Evolutionary conservation across 352 stramenopile genomes (phyloP).

Genomic region (Thalassiosira mediterranea): DNA sequence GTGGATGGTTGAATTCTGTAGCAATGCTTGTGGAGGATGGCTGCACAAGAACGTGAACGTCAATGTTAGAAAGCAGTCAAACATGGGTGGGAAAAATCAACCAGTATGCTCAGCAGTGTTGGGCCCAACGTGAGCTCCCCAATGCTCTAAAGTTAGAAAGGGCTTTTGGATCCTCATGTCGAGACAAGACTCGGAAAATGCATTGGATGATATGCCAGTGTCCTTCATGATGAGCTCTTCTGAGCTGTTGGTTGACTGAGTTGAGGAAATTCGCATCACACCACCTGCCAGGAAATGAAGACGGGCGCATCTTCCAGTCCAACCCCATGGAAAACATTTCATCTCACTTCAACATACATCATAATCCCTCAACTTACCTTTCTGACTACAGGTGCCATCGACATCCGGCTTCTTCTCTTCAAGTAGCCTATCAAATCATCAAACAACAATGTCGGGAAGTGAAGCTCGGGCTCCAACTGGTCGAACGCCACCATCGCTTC

Average conservation of each 20-base stretch:
- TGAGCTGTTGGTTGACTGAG: too few species aligned
- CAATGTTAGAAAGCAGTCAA: background rate
- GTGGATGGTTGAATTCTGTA: conserved; percentile 52
- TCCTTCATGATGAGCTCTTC: too few species aligned
- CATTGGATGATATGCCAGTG: too few species aligned
- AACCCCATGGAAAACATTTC: too few species aligned
- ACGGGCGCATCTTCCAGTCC: too few species aligned
- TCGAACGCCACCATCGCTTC: conserved; percentile 46
- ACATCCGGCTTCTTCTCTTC: conserved; percentile 34
- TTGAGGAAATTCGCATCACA: too few species aligned
- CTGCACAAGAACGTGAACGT: conserved; percentile 7
- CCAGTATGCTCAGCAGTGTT: too few species aligned
- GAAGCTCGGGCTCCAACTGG: conserved; percentile 6
- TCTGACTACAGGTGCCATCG: conserved; percentile 20
- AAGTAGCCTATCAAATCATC: conserved; percentile 76
- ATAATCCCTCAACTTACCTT: conserved; percentile 41
- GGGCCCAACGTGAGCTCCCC: too few species aligned
- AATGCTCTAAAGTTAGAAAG: too few species aligned
- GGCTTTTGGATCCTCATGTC: too few species aligned
- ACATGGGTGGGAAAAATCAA: background rate
- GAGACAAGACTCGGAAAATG: too few species aligned
- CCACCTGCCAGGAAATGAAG: too few species aligned
- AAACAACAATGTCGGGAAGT: conserved; percentile 74
- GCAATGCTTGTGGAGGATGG: conserved; percentile 36
- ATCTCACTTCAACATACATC: background rate